phyloP scores from a whole-genome alignment of 495 filamentous ascomycete species.

The Aspergillus bridgeri region DNA sequence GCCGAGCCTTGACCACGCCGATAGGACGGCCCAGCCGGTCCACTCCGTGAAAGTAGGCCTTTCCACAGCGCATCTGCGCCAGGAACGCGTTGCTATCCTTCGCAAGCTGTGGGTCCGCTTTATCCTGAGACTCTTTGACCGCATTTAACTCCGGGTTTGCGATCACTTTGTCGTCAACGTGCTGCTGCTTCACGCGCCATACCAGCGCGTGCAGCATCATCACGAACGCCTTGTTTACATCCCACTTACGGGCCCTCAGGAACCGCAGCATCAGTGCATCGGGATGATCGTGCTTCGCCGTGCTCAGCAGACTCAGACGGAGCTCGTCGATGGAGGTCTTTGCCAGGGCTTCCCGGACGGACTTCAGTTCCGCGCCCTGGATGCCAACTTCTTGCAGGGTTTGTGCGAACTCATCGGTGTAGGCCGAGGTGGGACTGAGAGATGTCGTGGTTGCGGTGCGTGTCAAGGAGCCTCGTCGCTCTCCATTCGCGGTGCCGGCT shows the following conservation, averaged over 20 bases:
- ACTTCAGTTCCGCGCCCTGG: background rate
- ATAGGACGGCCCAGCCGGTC: slow-evolving; percentile 83
- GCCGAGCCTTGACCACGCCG: slow-evolving; percentile 70
- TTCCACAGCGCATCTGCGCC: slow-evolving; percentile 81
- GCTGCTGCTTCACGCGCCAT: slow-evolving; percentile 76
- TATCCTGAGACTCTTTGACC: slow-evolving; percentile 51
- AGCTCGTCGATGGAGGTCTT: slow-evolving; percentile 1
- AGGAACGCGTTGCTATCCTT: slow-evolving; percentile 77
- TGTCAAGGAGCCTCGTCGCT: background rate
- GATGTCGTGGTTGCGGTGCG: background rate
- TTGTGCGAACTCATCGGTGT: background rate
- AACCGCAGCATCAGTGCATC: slow-evolving; percentile 88
- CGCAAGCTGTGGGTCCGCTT: slow-evolving; percentile 48
- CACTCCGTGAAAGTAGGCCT: slow-evolving; percentile 81
- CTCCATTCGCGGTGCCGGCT: background rate
- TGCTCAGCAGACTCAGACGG: slow-evolving; percentile 3
- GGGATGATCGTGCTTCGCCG: slow-evolving; percentile 47
- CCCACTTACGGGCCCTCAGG: slow-evolving; percentile 90
- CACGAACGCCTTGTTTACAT: slow-evolving; percentile 79
- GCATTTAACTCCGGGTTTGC: slow-evolving; percentile 67
- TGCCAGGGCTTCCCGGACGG: background rate
- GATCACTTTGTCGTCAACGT: slow-evolving; percentile 82
- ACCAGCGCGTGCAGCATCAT: slow-evolving; percentile 90
- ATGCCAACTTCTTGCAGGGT: slow-evolving; percentile 1
- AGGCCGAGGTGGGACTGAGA: background rate